Percentiles rank a stretch among this genome's conserved stretches.
Conservation (phyloP, 257 asterid genomes). For the Plantago elongata region DNA sequence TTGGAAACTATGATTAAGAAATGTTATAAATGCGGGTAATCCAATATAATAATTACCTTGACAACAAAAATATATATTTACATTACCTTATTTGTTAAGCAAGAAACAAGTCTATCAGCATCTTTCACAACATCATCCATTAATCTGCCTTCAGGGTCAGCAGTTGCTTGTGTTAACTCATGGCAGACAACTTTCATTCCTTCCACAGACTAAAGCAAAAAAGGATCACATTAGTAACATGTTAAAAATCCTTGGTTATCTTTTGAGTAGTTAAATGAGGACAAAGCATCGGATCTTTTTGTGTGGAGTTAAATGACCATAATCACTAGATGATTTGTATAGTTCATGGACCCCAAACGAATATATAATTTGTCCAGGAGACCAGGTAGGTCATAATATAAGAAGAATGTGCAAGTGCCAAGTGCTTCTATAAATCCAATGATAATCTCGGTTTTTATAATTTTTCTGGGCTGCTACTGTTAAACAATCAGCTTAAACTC, state of each 20-base stretch:
- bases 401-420: background rate
- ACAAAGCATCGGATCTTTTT: conserved; percentile 7
- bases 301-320: too few species aligned
- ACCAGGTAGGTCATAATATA: too few species aligned
- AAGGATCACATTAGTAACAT: conserved; percentile 13
- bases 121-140: conserved; percentile 82
- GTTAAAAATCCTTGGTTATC: background rate
- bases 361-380: too few species aligned
- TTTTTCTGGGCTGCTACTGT: background rate
- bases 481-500: background rate
- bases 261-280: conserved; percentile 9
- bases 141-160: conserved; percentile 79
- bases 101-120: conserved; percentile 95
- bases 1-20: conserved; percentile 13
- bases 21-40: conserved; percentile 1
- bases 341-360: too few species aligned
- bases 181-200: conserved; percentile 99
- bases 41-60: conserved; percentile 44
- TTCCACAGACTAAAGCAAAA: conserved; percentile 84
- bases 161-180: conserved; percentile 77
- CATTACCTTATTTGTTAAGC: conserved; percentile 98
- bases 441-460: background rate
- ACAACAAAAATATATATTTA: too few species aligned
- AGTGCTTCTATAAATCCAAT: background rate
- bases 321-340: too few species aligned